Evolutionary conservation across 306 rosid genomes (phyloP).

Genomic region (Pterocarpus santalinus): DNA sequence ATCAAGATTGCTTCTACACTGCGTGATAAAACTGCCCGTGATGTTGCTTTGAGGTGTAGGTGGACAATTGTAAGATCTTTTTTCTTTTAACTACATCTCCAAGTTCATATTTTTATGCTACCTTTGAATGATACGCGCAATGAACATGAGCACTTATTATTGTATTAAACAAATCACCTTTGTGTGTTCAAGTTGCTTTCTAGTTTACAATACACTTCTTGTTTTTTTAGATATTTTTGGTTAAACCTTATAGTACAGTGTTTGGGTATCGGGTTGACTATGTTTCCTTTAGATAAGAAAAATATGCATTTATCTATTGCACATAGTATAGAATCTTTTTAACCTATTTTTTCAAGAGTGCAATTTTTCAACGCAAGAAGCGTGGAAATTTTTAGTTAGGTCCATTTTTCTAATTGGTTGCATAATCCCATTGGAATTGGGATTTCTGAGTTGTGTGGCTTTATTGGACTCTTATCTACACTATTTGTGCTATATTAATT

Average conservation of each 20-base stretch:
- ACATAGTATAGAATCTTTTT: not conserved
- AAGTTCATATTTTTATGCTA: slow-evolving; percentile 31
- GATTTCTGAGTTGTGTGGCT: not conserved
- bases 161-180: not conserved
- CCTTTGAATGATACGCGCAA: not conserved
- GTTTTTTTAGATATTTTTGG: not conserved
- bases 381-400: not conserved
- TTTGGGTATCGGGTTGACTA: not conserved
- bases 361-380: not conserved
- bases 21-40: slow-evolving; percentile 91
- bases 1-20: slow-evolving; percentile 86
- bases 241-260: slow-evolving; percentile 7
- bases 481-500: not conserved
- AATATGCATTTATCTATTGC: slow-evolving; percentile 8
- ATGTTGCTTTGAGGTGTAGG: slow-evolving; percentile 96
- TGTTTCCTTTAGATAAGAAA: not conserved
- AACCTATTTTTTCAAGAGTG: not conserved
- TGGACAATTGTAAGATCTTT: slow-evolving; percentile 76
- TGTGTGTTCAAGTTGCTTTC: not conserved
- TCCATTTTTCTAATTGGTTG: not conserved
- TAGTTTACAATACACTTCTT: slow-evolving; percentile 8
- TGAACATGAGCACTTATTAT: too few species aligned
- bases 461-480: not conserved
- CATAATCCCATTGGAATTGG: not conserved
- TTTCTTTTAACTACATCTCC: not conserved